phyloP scores from a whole-genome alignment of 2,329 filamentous ascomycete species.

The Aspergillus sergii region DNA sequence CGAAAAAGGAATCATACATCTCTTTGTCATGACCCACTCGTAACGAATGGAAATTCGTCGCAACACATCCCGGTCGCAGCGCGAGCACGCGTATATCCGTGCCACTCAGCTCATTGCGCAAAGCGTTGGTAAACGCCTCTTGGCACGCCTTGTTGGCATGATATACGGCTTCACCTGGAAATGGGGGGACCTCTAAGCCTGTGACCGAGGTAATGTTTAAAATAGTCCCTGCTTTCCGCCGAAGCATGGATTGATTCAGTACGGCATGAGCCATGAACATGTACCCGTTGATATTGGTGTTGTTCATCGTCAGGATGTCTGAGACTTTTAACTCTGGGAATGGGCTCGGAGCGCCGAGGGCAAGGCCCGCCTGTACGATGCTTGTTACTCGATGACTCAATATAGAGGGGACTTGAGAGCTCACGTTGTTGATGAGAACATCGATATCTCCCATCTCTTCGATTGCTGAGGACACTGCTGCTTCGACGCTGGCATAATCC shows the following conservation, averaged over 20 bases:
- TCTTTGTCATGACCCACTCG: constrained; percentile 49
- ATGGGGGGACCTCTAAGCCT: constrained; percentile 51
- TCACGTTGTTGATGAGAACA: constrained; percentile 51
- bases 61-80: constrained; percentile 51
- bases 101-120: constrained; percentile 51
- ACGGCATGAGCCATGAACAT: constrained; percentile 52
- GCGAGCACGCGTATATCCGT: constrained; percentile 53
- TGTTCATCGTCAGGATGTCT: constrained; percentile 50
- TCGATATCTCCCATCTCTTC: constrained; percentile 44
- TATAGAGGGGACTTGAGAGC: neutral
- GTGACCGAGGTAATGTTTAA: constrained; percentile 54
- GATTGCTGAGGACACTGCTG: constrained; percentile 34
- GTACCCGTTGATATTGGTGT: constrained; percentile 52
- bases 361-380: constrained; percentile 45
- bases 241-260: constrained; percentile 48
- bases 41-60: constrained; percentile 52
- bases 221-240: constrained; percentile 47
- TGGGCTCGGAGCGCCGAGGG: constrained; percentile 47
- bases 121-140: constrained; percentile 53
- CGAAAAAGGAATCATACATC: constrained; percentile 48
- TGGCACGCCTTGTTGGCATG: constrained; percentile 52
- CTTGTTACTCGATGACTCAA: neutral
- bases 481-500: constrained; percentile 23
- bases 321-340: constrained; percentile 48
- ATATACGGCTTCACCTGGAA: constrained; percentile 54